Base-by-base conservation (phyloP, 2,329 filamentous ascomycete genomes). In the Epichloe brachyelytri region DNA sequence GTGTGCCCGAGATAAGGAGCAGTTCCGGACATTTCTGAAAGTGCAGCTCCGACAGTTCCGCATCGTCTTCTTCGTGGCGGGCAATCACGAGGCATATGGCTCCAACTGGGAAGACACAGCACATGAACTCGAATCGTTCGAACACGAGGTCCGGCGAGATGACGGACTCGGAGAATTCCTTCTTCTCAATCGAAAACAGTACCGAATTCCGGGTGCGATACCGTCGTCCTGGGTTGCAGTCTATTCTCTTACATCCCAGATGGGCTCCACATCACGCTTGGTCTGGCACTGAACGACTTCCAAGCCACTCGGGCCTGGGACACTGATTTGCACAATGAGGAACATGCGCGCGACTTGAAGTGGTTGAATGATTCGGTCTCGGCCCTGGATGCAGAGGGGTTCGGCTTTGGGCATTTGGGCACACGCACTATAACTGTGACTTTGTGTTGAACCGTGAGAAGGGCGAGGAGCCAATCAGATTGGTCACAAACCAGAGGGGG, bases 11-110 rank as follows among this genome's bases (percentile, higher is more conserved):
- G 66, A 72, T 51, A 65, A 73, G 41, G 57, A 66, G 12, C 68
- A 70, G 1, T 71, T n/a, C 36, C 49, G 72, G 30, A 49, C 38
- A 1, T 82, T 81, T 55, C 59, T 80, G 8, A 64, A 59, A 14
- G 57, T 54, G 1, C 77, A 80, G 56, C 68, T 80, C 2, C 40
- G 40, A 1, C 62, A 70, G 7, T 81, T 80, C 57, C 59, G 63
- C 4, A 59, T 65, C 2, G 73, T 82, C 1, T 68, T 82, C 41
- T 67, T 78, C 30, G 65, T 81, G 0, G 59, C 72, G 0, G 77
- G 78, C 0, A 82, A 82, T 55, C 77, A 81, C 58, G 78, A 82
- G 57, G 66, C 76, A 0, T 79, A 75, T 54, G 58, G 62, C 45
- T 69, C 67, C 6, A 62, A n/a, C 36, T 74, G 70, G 71, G 43